phyloP scores from a whole-genome alignment of 164 flowering plant species.

The Vitis cinerea region DNA sequence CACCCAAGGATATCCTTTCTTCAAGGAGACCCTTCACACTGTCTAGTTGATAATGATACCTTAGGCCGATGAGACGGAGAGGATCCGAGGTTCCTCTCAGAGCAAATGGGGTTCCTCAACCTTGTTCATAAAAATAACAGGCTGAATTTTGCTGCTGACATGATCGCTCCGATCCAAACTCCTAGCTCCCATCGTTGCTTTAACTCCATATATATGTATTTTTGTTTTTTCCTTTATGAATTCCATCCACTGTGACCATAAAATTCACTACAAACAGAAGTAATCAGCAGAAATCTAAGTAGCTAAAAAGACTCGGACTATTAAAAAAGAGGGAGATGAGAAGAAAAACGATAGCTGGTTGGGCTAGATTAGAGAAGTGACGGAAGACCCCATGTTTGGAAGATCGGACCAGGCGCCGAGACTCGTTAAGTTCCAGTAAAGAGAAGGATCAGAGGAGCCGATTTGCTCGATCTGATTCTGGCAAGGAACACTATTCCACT shows the following conservation, averaged over 20 bases:
- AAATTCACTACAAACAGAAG: constrained; percentile 15
- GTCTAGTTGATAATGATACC: constrained; percentile 13
- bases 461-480: constrained; percentile 39
- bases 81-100: constrained; percentile 97
- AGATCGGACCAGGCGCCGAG: constrained; percentile 55
- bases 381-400: constrained; percentile 45
- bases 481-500: constrained; percentile 20
- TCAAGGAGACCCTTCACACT: constrained; percentile 11
- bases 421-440: constrained; percentile 42
- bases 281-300: constrained; percentile 20
- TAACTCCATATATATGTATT: constrained; percentile 4
- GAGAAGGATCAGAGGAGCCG: constrained; percentile 40
- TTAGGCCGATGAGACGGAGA: constrained; percentile 31
- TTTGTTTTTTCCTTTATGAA: constrained; percentile 1
- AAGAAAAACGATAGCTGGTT: constrained; percentile 2
- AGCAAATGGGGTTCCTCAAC: constrained; percentile 44
- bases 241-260: constrained; percentile 13
- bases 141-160: constrained; percentile 63
- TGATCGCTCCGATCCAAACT: constrained; percentile 79
- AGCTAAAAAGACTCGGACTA: constrained; percentile 6
- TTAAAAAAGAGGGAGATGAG: constrained; percentile 16
- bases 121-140: constrained; percentile 32
- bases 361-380: constrained; percentile 48
- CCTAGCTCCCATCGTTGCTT: constrained; percentile 23
- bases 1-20: not conserved